Base-by-base conservation (phyloP, 331 rosid species). In the Malus hybrid region DNA sequence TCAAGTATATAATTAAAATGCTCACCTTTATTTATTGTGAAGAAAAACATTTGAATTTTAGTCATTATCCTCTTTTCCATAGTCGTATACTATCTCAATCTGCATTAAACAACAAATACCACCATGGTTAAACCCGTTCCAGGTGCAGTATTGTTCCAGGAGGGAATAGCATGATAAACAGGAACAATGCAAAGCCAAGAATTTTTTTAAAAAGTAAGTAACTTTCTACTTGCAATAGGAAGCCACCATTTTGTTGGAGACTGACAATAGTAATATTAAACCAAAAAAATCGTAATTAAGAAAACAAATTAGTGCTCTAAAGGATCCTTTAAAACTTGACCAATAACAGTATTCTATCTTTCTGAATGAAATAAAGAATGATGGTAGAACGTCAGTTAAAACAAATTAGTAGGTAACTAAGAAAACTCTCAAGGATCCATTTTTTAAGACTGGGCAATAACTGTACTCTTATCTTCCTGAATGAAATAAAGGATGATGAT, bases 21-120 rank as follows among this genome's bases (percentile, higher is more conserved):
- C 83, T 63, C 71, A 85, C 90, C 85, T 85, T 90, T 87, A 87
- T 90, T 91, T 66, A 77, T 82, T 75, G 61, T 69, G 83, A 84
- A n/a, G 75, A 50, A 77, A 78, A 64, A 50, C 39, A 57, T 18
- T 68, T 70, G 42, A 57, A 67, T 72, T 28, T 91, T 79, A 90
- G 90, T 82, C 73, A 73, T 91, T 81, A 74, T 90, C 89, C 90
- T 94, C 99, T 69, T 85, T 88, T 33, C 99, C 99, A 79, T 83
- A 94, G 87, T 91, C 65, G 79, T 90, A 94, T 69, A 87, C 77
- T 74, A 93, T 90, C 90, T 91, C 97, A 83, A 94, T 87, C 98
- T 94, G 95, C 89, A 84, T 52, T 42, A 34, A 70, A 73, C 55
- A 67, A 85, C 72, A 46, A 52, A 55, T 44, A 80, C 19, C 67